These are phyloP conservation scores for Tripterygium wilfordii DNA, from an alignment of 177 flowering plant genomes.

Conservation along the genomic window DNA sequence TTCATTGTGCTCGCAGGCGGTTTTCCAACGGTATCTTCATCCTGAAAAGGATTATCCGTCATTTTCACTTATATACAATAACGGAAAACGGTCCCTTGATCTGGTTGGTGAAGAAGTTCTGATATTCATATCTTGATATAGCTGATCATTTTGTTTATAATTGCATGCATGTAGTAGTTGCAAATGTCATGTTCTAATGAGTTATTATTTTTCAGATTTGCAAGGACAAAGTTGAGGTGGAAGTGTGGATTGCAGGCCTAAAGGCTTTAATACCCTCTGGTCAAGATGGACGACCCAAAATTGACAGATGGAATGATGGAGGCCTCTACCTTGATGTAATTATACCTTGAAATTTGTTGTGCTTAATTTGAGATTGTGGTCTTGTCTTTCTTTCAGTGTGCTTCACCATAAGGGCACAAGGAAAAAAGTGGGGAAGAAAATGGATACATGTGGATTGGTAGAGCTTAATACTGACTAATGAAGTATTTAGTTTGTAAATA, in stretches of 20 bases:
- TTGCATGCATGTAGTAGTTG: slow-evolving; percentile 2
- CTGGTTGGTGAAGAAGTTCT: slow-evolving; percentile 75
- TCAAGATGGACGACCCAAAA: slow-evolving; percentile 87
- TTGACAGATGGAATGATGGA: slow-evolving; percentile 95
- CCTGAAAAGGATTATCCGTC: slow-evolving; percentile 97
- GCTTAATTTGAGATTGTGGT: too few species aligned
- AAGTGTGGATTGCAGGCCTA: slow-evolving; percentile 91
- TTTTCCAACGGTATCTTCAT: slow-evolving; percentile 73
- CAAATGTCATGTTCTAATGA: slow-evolving; percentile 1
- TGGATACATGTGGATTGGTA: too few species aligned
- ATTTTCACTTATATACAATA: slow-evolving; percentile 87
- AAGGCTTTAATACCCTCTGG: slow-evolving; percentile 68
- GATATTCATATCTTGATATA: too few species aligned
- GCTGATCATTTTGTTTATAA: background rate
- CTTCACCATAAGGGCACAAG: too few species aligned
- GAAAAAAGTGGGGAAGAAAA: too few species aligned
- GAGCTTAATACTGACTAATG: too few species aligned
- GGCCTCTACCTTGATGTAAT: slow-evolving; percentile 77
- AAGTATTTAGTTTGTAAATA: too few species aligned
- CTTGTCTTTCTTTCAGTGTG: too few species aligned
- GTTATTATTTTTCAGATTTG: slow-evolving; percentile 57
- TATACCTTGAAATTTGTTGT: slow-evolving; percentile 10
- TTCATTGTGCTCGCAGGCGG: slow-evolving; percentile 47
- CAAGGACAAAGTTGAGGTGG: slow-evolving; percentile 94
- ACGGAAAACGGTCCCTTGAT: slow-evolving; percentile 95